Percentiles rank a stretch among this genome's conserved stretches.
These are phyloP conservation scores for Harringtonia aguacate DNA, from an alignment of 2,329 filamentous ascomycete genomes.

Conservation along the genomic window DNA sequence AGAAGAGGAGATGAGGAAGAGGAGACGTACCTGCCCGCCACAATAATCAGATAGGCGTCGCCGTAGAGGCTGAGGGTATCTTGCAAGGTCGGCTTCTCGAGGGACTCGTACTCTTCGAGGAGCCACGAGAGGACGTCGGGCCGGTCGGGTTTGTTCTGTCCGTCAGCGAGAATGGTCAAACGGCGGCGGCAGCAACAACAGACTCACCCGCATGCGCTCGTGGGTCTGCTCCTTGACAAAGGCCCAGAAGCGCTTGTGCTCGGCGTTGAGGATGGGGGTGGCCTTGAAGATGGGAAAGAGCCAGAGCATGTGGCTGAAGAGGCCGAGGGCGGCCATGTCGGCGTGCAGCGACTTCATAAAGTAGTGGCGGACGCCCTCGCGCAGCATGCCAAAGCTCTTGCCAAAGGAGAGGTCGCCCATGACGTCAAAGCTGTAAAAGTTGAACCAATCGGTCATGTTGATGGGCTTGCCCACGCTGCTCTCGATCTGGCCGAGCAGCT, in stretches of 20 bases:
- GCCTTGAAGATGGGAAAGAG: constrained; percentile 11
- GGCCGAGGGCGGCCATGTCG: constrained; percentile 12
- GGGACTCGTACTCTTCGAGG: constrained; percentile 2
- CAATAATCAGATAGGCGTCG: constrained; percentile 7
- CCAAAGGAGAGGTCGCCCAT: constrained; percentile 23
- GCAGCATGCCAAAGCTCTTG: constrained; percentile 20
- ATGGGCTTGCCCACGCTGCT: constrained; percentile 7
- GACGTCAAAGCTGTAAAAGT: constrained; percentile 20
- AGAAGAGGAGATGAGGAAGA: not conserved
- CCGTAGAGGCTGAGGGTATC: constrained; percentile 1
- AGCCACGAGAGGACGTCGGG: constrained; percentile 9
- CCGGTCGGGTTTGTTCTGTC: constrained; percentile 1
- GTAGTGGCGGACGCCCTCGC: constrained; percentile 10
- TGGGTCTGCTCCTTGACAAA: constrained; percentile 9
- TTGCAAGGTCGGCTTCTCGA: not conserved
- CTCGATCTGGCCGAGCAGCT: constrained; percentile 12
- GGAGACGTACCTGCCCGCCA: constrained; percentile 4
- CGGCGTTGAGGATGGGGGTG: constrained; percentile 8
- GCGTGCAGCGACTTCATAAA: constrained; percentile 9
- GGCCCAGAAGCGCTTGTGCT: constrained; percentile 9
- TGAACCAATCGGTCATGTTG: constrained; percentile 18
- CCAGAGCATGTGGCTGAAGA: constrained; percentile 12
- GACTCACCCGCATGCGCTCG: too few species aligned
- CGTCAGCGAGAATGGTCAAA: too few species aligned
- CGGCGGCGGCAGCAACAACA: too few species aligned